Conservation (phyloP, 495 filamentous ascomycete species). For the Trichoderma erinaceum region DNA sequence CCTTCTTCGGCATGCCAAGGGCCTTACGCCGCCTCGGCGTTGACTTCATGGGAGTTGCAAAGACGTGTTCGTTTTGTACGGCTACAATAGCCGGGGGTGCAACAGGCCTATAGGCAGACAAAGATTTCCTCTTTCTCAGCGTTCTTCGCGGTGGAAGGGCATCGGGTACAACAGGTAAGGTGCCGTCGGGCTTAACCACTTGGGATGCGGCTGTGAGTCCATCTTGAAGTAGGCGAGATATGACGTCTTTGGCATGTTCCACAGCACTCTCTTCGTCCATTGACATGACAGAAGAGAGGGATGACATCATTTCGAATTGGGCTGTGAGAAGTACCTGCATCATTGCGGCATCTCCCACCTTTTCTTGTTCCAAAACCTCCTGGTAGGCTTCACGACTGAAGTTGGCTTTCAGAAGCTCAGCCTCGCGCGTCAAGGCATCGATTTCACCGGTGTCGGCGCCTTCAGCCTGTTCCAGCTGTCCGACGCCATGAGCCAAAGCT, state of each 20-base stretch:
- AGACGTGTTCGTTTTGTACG: slow-evolving; percentile 31
- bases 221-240: slow-evolving; percentile 68
- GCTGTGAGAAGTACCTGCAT: slow-evolving; percentile 79
- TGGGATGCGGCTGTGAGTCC: slow-evolving; percentile 68
- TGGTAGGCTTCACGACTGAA: slow-evolving; percentile 76
- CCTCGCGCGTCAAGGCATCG: slow-evolving; percentile 68
- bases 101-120: slow-evolving; percentile 27
- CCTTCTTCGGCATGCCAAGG: slow-evolving; percentile 61
- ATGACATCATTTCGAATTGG: slow-evolving; percentile 84
- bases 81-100: slow-evolving; percentile 33
- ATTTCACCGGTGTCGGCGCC: slow-evolving; percentile 66
- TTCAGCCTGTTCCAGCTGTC: slow-evolving; percentile 68
- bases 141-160: slow-evolving; percentile 66
- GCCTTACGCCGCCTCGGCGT: slow-evolving; percentile 77
- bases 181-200: slow-evolving; percentile 84
- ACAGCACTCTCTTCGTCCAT: slow-evolving; percentile 81
- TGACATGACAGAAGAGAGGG: slow-evolving; percentile 69
- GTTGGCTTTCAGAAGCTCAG: slow-evolving; percentile 72
- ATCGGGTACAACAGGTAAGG: slow-evolving; percentile 50
- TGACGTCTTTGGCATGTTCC: slow-evolving; percentile 68
- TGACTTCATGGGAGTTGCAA: slow-evolving; percentile 52
- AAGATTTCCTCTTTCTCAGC: slow-evolving; percentile 50
- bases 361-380: slow-evolving; percentile 79
- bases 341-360: slow-evolving; percentile 65
- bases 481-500: slow-evolving; percentile 77